Evolutionary conservation across 2,329 filamentous ascomycete genomes (phyloP).

Genomic region (Aspergillus luchuensis): DNA sequence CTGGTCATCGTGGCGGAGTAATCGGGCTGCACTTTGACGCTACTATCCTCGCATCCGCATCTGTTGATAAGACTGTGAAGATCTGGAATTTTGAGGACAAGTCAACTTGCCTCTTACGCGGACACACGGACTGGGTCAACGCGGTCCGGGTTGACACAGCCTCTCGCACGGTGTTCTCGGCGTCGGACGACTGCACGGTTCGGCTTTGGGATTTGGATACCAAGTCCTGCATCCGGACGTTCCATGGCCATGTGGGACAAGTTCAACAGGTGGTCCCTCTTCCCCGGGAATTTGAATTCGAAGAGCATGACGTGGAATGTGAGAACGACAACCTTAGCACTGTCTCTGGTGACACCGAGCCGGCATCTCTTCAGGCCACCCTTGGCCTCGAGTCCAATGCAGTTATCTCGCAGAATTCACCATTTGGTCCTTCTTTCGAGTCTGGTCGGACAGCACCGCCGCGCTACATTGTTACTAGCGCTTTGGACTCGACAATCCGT

Average conservation of each 20-base stretch:
- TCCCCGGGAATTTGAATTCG: conserved; percentile 85
- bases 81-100: conserved; percentile 90
- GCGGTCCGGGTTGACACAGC: conserved; percentile 82
- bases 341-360: conserved; percentile 33
- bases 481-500: conserved; percentile 86
- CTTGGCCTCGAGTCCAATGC: conserved; percentile 28
- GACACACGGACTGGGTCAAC: conserved; percentile 95
- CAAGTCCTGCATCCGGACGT: conserved; percentile 72
- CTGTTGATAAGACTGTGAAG: conserved; percentile 84
- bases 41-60: conserved; percentile 82
- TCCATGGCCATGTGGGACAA: conserved; percentile 89
- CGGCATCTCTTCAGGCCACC: conserved; percentile 26
- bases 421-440: conserved; percentile 66
- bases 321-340: conserved; percentile 58
- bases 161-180: conserved; percentile 85
- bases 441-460: conserved; percentile 71
- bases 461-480: conserved; percentile 89
- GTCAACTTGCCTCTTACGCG: conserved; percentile 75
- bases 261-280: conserved; percentile 88
- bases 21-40: conserved; percentile 86
- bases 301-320: conserved; percentile 64
- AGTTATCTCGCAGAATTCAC: conserved; percentile 48
- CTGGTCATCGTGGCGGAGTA: conserved; percentile 77
- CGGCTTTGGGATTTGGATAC: conserved; percentile 93
- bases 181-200: conserved; percentile 88